Base-by-base conservation (phyloP, 176 grass and related monocot genomes). In the Tillandsia fasciculata region DNA sequence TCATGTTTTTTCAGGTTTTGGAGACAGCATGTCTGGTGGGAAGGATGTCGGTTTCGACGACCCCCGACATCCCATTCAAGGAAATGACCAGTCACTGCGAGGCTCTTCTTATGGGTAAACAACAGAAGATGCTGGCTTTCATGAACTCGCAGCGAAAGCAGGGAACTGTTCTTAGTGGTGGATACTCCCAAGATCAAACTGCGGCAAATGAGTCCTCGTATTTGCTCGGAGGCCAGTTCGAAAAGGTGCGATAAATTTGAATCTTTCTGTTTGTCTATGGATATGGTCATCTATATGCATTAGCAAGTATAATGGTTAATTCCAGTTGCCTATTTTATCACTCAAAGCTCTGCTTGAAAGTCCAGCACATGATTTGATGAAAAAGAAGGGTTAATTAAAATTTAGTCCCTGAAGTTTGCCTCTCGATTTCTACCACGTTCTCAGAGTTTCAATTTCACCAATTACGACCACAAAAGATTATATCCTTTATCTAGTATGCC, bases 111-210 rank as follows among this genome's bases (percentile, higher is more conserved):
- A 80, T 90, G 8, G 87, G 80, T 50, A 99, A 99, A 75, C 90
- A 94, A 65, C 87, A 88, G 68, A 99, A 99, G 72, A 86, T 99
- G 95, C 86, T 82, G 12, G 71, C 83, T 72, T 87, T 99, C 76
- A 75, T 92, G 80, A 90, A 74, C 70, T 76, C 81, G 66, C 79
- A 86, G 73, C 75, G 78, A 18, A 74, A 70, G 50, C 68, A 80
- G 23, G 72, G 76, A 51, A 49, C 71, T 9, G 63, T 70, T 61
- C 57, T 18, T 51, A 79, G 13, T 1, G 53, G 12, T 47, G 65
- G 48, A 22, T 26, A 65, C 49, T 26, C 50, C 10, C 18, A 51
- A 49, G 47, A 52, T 54, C 73, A 50, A 69, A 47, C 11, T 69
- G 33, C 20, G n/a, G 10, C n/a, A 53, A 49, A 69, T 28, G 17